Percentiles rank a stretch among this genome's conserved stretches.
These are phyloP conservation scores for Cladosporium sp. DNA, from an alignment of 2,329 filamentous ascomycete genomes.

Conservation along the genomic window DNA sequence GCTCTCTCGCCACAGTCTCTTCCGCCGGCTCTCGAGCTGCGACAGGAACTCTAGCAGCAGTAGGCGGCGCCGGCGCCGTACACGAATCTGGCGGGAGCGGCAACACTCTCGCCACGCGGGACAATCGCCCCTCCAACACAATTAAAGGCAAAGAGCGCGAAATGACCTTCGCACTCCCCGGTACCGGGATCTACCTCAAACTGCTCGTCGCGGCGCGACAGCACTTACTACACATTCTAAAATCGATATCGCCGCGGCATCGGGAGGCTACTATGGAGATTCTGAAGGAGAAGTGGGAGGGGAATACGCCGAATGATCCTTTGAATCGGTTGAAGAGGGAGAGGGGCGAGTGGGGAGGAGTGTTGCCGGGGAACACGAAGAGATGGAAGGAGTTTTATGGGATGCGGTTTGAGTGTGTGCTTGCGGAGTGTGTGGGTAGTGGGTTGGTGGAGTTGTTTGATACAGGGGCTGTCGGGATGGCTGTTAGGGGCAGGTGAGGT, in stretches of 20 bases:
- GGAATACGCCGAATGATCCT: conserved; percentile 56
- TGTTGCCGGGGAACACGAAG: conserved; percentile 61
- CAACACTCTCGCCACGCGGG: conserved; percentile 31
- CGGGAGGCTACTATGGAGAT: conserved; percentile 63
- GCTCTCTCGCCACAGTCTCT: conserved; percentile 53
- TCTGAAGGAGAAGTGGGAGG: conserved; percentile 70
- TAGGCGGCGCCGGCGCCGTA: conserved; percentile 67
- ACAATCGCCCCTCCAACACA: conserved; percentile 24
- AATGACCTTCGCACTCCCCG: conserved; percentile 64
- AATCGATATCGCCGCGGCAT: conserved; percentile 55
- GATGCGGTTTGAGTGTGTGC: conserved; percentile 68
- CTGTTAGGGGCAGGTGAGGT: conserved; percentile 46
- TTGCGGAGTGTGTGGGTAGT: conserved; percentile 69
- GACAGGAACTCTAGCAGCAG: conserved; percentile 67
- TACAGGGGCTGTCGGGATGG: conserved; percentile 71
- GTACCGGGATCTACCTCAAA: conserved; percentile 67
- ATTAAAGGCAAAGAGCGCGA: conserved; percentile 11
- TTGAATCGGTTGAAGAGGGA: conserved; percentile 51
- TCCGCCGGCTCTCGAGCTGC: conserved; percentile 62
- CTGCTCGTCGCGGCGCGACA: conserved; percentile 61
- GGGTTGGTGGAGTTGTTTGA: conserved; percentile 74
- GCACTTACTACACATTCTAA: conserved; percentile 62
- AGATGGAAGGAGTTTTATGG: conserved; percentile 73
- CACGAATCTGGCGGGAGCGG: conserved; percentile 63
- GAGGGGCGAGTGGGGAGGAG: conserved; percentile 58